Base-by-base conservation (phyloP, 2,329 filamentous ascomycete genomes). In the Apiospora arundinis region DNA sequence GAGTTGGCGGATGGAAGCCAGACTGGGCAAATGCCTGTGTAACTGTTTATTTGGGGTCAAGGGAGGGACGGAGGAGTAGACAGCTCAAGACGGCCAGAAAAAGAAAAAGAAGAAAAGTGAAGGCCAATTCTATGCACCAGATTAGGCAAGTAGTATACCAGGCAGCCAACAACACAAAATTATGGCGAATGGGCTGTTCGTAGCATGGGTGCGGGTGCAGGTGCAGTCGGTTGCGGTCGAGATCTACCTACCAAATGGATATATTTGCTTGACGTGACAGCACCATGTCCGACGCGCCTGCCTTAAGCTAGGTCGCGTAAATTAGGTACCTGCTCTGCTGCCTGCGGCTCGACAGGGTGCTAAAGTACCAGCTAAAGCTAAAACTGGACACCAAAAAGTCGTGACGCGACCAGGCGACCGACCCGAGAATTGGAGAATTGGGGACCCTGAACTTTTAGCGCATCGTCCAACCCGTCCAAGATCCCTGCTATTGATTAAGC, bases 1-100 rank as follows among this genome's bases (percentile, higher is more conserved):
- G 56, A 76, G 44, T 48, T 76, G 70, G 42, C 71, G 76, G 23
- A 73, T 73, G 60, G 48, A 69, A 67, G 65, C 65, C 44, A 45
- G 12, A 45, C 12, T 25, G 18, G 60, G 63, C 60, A 45, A 40
- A 4, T 67, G 9, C 14, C 32, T 18, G 25, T 42, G 45, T 32
- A 49, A 49, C 45, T 21, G 25, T 68, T 7, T 45, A 45, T 45
- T 28, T 32, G 28, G 67, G 44, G 63, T 42, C 8, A 9, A 67
- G 63, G 14, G 37, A 44, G 63, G 63, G 52, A 60, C 28, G 16
- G 52, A 21, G 7, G 49, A 16, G 23, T 49, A 32, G 11, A 37
- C 28, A 21, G 28, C 16, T 5, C 3, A 40, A 63, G 56, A 12
- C 2, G 32, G 18, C 9, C 28, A 5, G 14, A 18, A 16, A 25